Evolutionary conservation across 352 stramenopile genomes (phyloP).

Genomic region (Globisporangium viniferum): DNA sequence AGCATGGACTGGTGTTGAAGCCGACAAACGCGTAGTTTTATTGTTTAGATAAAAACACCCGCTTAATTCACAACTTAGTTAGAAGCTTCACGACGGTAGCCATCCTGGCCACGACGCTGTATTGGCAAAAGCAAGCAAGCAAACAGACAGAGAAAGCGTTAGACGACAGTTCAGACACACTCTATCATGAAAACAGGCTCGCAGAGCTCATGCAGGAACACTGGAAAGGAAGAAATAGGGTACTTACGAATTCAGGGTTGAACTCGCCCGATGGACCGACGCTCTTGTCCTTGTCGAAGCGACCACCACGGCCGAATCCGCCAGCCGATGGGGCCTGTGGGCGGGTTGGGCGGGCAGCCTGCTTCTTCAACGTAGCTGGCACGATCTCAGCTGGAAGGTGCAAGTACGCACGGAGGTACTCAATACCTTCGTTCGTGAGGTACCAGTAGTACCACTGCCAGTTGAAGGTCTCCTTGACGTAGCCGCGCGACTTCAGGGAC

Average conservation of each 20-base stretch:
- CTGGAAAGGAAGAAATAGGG: background rate
- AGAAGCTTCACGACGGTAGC: conserved; percentile 84
- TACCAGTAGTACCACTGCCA: conserved; percentile 99
- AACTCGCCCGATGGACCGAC: conserved; percentile 86
- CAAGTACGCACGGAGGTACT: conserved; percentile 98
- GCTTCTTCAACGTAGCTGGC: conserved; percentile 98
- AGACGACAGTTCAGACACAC: conserved; percentile 1
- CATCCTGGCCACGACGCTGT: conserved; percentile 75
- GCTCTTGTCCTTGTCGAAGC: conserved; percentile 90
- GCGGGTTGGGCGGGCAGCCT: conserved; percentile 77
- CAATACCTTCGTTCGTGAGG: conserved; percentile 98
- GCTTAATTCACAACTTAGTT: conserved; percentile 56
- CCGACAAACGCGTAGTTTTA: conserved; percentile 78
- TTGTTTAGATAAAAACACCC: conserved; percentile 60
- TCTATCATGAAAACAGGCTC: background rate
- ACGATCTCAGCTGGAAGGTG: conserved; percentile 98
- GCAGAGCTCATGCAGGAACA: background rate
- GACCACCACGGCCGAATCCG: conserved; percentile 73
- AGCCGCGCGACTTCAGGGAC: conserved; percentile 96
- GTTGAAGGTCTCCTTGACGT: conserved; percentile 98
- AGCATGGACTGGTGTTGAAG: conserved; percentile 20
- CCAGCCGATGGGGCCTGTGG: conserved; percentile 69
- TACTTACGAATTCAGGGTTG: conserved; percentile 85
- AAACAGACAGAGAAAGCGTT: conserved; percentile 1
- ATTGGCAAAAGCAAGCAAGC: conserved; percentile 4